phyloP scores from a whole-genome alignment of 768 basidiomycete species.

The Mycena chlorophos region DNA sequence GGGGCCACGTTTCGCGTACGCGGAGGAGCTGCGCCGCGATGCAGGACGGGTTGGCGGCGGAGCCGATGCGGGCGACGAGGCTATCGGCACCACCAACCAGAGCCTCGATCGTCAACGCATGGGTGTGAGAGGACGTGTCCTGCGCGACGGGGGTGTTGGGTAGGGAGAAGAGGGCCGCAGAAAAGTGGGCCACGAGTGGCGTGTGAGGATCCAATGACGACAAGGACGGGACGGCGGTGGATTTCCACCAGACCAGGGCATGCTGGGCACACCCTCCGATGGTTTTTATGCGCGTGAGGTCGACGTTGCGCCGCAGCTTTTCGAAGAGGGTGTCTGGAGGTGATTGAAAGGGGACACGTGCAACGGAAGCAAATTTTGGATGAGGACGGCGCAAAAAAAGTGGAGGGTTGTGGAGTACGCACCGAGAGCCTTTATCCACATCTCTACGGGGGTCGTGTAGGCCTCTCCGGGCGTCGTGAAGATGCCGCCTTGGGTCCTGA shows the following conservation, averaged over 20 bases:
- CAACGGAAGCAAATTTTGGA: conserved; percentile 46
- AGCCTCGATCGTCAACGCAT: conserved; percentile 73
- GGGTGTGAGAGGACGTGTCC: conserved; percentile 79
- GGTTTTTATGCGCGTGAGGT: conserved; percentile 68
- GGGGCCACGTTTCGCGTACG: conserved; percentile 75
- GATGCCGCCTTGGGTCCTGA: conserved; percentile 81
- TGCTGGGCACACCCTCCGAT: conserved; percentile 83
- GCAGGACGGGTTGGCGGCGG: conserved; percentile 67
- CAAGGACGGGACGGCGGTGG: conserved; percentile 69
- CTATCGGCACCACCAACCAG: conserved; percentile 76
- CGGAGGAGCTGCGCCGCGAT: conserved; percentile 75
- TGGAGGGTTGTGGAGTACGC: conserved; percentile 31
- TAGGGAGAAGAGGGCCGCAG: conserved; percentile 64
- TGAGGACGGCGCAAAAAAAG: conserved; percentile 26
- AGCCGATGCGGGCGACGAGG: conserved; percentile 77
- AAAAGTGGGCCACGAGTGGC: conserved; percentile 70
- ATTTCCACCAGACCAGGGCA: conserved; percentile 87
- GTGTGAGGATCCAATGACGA: conserved; percentile 70
- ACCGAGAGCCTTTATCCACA: conserved; percentile 90
- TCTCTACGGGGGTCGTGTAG: conserved; percentile 84
- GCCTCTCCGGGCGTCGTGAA: conserved; percentile 86
- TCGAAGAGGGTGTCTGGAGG: conserved; percentile 70
- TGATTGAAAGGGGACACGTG: conserved; percentile 22
- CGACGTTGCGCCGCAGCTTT: conserved; percentile 69
- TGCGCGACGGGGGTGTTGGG: conserved; percentile 75